Evolutionary conservation across 2,329 filamentous ascomycete genomes (phyloP).

Genomic region (Alternaria postmessia): DNA sequence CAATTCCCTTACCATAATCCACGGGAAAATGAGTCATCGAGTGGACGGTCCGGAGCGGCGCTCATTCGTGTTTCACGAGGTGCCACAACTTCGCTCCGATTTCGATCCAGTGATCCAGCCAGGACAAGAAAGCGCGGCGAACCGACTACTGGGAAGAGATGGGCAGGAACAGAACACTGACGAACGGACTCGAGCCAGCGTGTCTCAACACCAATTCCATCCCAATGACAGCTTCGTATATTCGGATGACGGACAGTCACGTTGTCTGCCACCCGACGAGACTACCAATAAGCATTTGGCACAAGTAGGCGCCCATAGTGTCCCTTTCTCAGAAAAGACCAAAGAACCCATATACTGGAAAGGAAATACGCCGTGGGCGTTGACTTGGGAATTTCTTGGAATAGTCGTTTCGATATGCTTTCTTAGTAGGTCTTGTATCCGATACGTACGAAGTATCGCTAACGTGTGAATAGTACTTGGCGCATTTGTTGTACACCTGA

Average conservation of each 20-base stretch:
- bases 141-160: background rate
- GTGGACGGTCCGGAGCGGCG: background rate
- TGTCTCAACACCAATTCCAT: background rate
- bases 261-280: background rate
- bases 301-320: background rate
- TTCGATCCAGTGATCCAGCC: background rate
- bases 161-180: background rate
- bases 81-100: background rate
- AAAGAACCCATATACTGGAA: background rate
- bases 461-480: background rate
- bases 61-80: background rate
- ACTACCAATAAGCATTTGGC: background rate
- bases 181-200: background rate
- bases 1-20: background rate
- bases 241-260: background rate
- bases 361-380: background rate
- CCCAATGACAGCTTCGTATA: background rate
- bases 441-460: background rate
- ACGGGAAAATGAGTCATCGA: background rate
- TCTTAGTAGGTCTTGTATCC: background rate
- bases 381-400: background rate
- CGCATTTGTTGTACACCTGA: background rate
- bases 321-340: background rate
- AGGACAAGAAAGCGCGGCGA: background rate
- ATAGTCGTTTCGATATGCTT: background rate